These are phyloP conservation scores for Alnus rubra DNA, from an alignment of 306 rosid species.

Conservation along the genomic window DNA sequence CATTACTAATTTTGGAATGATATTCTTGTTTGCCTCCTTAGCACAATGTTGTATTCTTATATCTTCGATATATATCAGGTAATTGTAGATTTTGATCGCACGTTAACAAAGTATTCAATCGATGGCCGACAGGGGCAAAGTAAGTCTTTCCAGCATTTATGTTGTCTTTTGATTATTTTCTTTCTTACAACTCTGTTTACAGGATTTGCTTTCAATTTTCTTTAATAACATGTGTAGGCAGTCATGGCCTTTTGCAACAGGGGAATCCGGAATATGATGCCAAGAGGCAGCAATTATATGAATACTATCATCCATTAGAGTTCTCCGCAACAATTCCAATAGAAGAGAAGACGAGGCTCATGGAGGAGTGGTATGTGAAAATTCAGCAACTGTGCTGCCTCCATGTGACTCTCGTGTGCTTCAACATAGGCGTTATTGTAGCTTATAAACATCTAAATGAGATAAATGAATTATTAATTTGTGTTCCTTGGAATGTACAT, in stretches of 20 bases:
- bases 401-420: neutral
- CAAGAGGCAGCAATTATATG: slow-evolving; percentile 66
- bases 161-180: neutral
- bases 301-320: slow-evolving; percentile 83
- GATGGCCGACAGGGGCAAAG: slow-evolving; percentile 83
- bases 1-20: neutral
- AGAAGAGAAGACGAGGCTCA: slow-evolving; percentile 83
- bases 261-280: slow-evolving; percentile 70
- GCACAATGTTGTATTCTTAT: neutral
- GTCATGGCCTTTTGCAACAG: slow-evolving; percentile 90
- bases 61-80: slow-evolving; percentile 40
- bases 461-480: neutral
- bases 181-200: slow-evolving; percentile 5
- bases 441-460: neutral
- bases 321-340: slow-evolving; percentile 69
- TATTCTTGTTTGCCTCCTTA: neutral
- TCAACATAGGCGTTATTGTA: neutral
- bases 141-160: slow-evolving; percentile 35
- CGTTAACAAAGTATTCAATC: slow-evolving; percentile 67
- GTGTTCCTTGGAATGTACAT: neutral
- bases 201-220: slow-evolving; percentile 14
- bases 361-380: slow-evolving; percentile 84
- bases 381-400: neutral
- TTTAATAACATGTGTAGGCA: slow-evolving; percentile 49
- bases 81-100: slow-evolving; percentile 92